phyloP scores from a whole-genome alignment of 1,284 basidiomycete species.

The Neonothopanus nambi region DNA sequence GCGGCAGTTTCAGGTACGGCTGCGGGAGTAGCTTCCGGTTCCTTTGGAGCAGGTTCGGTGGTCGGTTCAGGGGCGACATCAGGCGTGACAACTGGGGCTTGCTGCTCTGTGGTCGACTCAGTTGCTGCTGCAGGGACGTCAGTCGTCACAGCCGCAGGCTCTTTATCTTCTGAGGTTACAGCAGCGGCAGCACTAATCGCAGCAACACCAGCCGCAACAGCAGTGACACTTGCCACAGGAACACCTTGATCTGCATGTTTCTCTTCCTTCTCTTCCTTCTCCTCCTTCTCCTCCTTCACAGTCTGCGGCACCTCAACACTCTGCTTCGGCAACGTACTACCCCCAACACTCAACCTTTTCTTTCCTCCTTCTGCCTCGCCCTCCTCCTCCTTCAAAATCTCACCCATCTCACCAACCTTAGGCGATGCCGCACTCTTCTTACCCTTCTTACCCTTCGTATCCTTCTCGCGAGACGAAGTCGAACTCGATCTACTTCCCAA shows the following conservation, averaged over 20 bases:
- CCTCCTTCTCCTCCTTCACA: conserved; percentile 21
- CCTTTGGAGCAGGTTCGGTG: background rate
- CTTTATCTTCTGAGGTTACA: conserved; percentile 7
- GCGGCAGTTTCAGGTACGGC: background rate
- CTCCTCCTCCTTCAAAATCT: conserved; percentile 54
- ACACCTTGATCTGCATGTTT: conserved; percentile 17
- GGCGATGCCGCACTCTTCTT: conserved; percentile 10
- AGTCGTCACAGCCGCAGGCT: background rate
- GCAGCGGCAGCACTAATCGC: conserved; percentile 19
- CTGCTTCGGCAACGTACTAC: conserved; percentile 12
- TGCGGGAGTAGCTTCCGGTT: background rate
- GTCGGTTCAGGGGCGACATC: conserved; percentile 6
- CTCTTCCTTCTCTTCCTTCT: conserved; percentile 22
- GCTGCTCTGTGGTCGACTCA: background rate
- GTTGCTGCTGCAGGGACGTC: background rate
- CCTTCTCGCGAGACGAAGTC: conserved; percentile 24
- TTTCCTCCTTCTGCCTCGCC: background rate
- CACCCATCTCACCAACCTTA: conserved; percentile 60
- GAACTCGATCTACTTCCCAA: conserved; percentile 33
- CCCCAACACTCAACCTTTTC: background rate
- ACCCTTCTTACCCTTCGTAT: conserved; percentile 22
- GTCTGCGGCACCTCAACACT: conserved; percentile 16
- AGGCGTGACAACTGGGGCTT: conserved; percentile 5
- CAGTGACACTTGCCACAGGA: conserved; percentile 16
- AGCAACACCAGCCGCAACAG: conserved; percentile 16